These are phyloP conservation scores for Coemansia sp. DNA, from an alignment of 192 early-diverging fungal genomes.

Conservation along the genomic window DNA sequence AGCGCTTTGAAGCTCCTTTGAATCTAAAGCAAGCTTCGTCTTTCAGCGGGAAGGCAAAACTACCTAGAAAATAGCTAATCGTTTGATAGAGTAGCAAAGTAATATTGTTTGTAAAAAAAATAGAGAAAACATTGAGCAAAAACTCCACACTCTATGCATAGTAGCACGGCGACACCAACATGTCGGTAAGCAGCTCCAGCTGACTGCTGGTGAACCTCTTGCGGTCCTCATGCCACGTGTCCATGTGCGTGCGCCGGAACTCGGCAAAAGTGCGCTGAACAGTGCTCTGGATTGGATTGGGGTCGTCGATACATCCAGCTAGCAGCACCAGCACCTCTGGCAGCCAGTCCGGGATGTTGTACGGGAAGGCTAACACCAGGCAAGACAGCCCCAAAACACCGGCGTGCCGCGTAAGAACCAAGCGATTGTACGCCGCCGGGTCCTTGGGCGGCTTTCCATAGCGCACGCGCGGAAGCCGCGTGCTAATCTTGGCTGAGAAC, in stretches of 20 bases:
- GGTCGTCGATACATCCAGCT: conserved; percentile 77
- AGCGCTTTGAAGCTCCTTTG: background rate
- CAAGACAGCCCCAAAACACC: conserved; percentile 90
- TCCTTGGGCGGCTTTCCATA: conserved; percentile 26
- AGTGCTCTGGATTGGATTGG: conserved; percentile 81
- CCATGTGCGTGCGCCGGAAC: conserved; percentile 92
- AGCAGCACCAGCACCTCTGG: conserved; percentile 80
- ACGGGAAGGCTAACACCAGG: conserved; percentile 89
- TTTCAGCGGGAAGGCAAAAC: no score
- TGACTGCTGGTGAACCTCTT: conserved; percentile 75
- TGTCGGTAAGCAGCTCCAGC: conserved; percentile 77
- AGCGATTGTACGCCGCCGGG: conserved; percentile 19
- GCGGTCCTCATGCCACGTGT: conserved; percentile 92
- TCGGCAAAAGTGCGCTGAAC: conserved; percentile 89
- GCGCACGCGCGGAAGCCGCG: conserved; percentile 34
- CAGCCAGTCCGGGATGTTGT: conserved; percentile 91
- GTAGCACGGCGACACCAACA: conserved; percentile 86
- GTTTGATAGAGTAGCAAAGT: background rate
- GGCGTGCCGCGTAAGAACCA: conserved; percentile 74
- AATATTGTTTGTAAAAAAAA: background rate
- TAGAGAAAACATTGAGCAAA: background rate
- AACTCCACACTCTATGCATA: conserved; percentile 60
- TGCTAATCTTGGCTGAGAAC: conserved; percentile 38
- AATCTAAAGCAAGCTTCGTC: no score
- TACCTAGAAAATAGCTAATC: no score